Evolutionary conservation across 192 early-diverging fungal genomes (phyloP), one percentile per base, ranked within the genome.

Genomic region (Entrophospora sp.): DNA sequence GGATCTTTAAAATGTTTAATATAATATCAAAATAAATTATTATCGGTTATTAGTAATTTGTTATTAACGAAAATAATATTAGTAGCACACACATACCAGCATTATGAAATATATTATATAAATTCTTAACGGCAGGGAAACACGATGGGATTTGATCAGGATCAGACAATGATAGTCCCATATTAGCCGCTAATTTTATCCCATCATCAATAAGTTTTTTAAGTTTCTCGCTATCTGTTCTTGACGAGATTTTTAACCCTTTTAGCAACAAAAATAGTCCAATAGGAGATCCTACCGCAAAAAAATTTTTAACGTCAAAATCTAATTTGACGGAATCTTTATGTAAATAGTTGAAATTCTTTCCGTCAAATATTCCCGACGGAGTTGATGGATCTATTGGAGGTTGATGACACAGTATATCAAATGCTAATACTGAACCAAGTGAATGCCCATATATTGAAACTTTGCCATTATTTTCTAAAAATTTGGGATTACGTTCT

Each of bases 81-180:
- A n/a, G n/a, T n/a, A 62, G 58, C 4, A 59, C 55, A 1, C 69
- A 69, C 16, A 69, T 58, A 32, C 69, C 77, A 6, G 74, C 71
- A 31, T 77, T 84, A 71, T 88, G 87, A 61, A 88, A 92, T 16
- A 93, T 83, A 66, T 93, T 93, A 76, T 90, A 93, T 16, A 92
- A 16, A 28, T 86, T 84, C 42, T 83, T 80, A 30, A 84, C 81
- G 7, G 81, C 81, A 4, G 91, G 91, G 49, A 77, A 73, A 42
- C 78, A 77, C 24, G 71, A 72, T 1, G 75, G 73, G 18, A 71
- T 64, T 0, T 37, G 10, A 7, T 62, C 60, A 9, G 76, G 73
- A 27, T 70, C 59, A 8, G 53, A 61, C 10, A 20, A 81, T 40
- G 52, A 72, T 4, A 28, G 7, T 1, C 5, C 27, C 25, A 20